Percentiles rank a stretch among this genome's conserved stretches.
Evolutionary conservation across 192 early-diverging fungal genomes (phyloP).

Genomic region (Coemansia sp.): DNA sequence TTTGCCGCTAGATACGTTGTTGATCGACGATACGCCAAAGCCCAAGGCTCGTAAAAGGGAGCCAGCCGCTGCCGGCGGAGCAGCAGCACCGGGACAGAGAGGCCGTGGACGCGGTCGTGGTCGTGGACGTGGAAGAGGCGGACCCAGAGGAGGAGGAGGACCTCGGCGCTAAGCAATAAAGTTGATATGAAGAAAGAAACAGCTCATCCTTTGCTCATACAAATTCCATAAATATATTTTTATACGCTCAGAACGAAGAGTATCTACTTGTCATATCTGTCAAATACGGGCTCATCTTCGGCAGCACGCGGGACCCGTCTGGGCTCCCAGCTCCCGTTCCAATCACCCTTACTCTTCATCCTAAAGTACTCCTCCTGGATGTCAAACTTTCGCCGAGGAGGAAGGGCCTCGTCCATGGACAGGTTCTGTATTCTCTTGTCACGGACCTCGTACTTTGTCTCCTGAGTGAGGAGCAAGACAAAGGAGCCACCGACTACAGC

Average conservation of each 20-base stretch:
- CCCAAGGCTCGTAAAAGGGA: constrained; percentile 72
- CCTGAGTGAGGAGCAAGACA: constrained; percentile 67
- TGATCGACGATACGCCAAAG: constrained; percentile 95
- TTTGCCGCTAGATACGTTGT: constrained; percentile 90
- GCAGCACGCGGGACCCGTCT: constrained; percentile 43
- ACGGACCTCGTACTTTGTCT: constrained; percentile 76
- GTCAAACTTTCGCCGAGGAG: constrained; percentile 59
- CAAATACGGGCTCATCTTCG: constrained; percentile 53
- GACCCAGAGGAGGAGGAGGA: constrained; percentile 56
- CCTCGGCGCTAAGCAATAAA: constrained; percentile 37
- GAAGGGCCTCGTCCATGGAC: constrained; percentile 58
- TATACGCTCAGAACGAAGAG: neutral
- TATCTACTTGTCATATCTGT: constrained; percentile 30
- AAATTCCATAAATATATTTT: neutral
- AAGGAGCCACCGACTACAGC: constrained; percentile 71
- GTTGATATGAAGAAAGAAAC: neutral
- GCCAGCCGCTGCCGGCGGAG: constrained; percentile 17
- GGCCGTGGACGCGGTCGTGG: constrained; percentile 73
- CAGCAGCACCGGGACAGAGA: constrained; percentile 12
- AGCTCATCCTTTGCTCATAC: constrained; percentile 4
- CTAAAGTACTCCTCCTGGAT: constrained; percentile 73
- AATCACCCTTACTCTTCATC: constrained; percentile 38
- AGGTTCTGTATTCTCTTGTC: constrained; percentile 58
- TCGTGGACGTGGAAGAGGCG: constrained; percentile 65
- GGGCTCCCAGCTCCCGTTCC: constrained; percentile 51